Base-by-base conservation (phyloP, 371 early-diverging fungal species). In the Actinomucor elegans region DNA sequence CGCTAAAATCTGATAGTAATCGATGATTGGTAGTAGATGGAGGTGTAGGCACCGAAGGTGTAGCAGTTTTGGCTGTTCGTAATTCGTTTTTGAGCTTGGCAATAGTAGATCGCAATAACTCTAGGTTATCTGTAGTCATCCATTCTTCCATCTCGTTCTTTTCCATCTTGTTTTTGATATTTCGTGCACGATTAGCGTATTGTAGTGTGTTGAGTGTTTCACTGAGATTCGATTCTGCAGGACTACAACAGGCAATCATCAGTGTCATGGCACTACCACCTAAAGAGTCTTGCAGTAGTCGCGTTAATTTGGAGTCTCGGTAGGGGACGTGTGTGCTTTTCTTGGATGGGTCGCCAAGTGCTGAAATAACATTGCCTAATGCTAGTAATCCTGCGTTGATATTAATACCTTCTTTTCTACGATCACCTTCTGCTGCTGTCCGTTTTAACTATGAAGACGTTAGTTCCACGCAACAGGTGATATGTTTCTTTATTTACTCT, bases 301-400 rank as follows among this genome's bases (percentile, higher is more conserved):
- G 85, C 1, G 99, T 99, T n/a, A 99, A 80, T 64, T 99, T 99
- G 10, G 94, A 93, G 67, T 99, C 98, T 59, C 99, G 88, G 61
- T 94, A 99, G 0, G 99, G 99, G 10, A 99, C 86, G 62, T 92
- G 90, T 4, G 79, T 75, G 37, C 66, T 62, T 29, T 61, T 64
- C 61, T 88, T 77, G 33, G 84, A 72, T 33, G 92, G 84, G 62
- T 97, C 98, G 18, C 93, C 94, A n/a, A 99, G 79, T 0, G 99
- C 99, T 10, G 92, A 93, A 43, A 99, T 99, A 5, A 99, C 99
- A 68, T 99, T 99, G 56, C 99, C 99, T 15, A 99, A 82, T 0
- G 97, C 97, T 31, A 99, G 79, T 8, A 99, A 85, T 6, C 99
- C 99, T 11, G 91, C 89, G 71, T 99, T 99, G 66, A 99, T 99